Percentiles rank a stretch among this genome's conserved stretches.
Conservation (phyloP, 1,139 yeast genomes). For the Waltiozyma sp. region DNA sequence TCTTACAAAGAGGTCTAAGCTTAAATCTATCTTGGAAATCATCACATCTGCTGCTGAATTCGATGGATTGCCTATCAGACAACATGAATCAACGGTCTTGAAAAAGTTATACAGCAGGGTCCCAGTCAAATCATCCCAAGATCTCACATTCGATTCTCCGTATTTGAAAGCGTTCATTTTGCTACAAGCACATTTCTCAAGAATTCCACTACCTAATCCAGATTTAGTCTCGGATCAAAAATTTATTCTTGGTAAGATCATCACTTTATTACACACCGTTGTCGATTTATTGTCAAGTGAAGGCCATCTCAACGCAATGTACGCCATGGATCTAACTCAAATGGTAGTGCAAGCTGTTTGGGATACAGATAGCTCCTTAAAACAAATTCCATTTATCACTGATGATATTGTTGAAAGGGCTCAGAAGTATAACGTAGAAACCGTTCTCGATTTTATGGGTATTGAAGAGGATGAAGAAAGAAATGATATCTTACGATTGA, state of each 20-base stretch:
- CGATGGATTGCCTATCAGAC: conserved; percentile 49
- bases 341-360: conserved; percentile 84
- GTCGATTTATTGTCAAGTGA: conserved; percentile 74
- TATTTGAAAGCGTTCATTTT: conserved; percentile 62
- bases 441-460: conserved; percentile 78
- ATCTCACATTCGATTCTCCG: conserved; percentile 38
- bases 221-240: conserved; percentile 53
- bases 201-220: conserved; percentile 40
- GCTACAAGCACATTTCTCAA: conserved; percentile 71
- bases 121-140: conserved; percentile 43
- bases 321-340: conserved; percentile 82
- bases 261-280: conserved; percentile 50
- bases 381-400: conserved; percentile 68
- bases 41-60: conserved; percentile 63
- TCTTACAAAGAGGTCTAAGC: conserved; percentile 42
- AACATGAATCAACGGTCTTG: conserved; percentile 42
- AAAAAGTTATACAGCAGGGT: conserved; percentile 41
- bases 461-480: conserved; percentile 75
- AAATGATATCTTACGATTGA: conserved; percentile 47
- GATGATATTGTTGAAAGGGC: conserved; percentile 50
- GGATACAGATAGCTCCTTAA: conserved; percentile 71
- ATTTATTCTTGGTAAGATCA: conserved; percentile 34
- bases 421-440: conserved; percentile 41
- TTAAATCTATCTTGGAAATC: conserved; percentile 56
- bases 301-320: conserved; percentile 67